Percentiles rank a stretch among this genome's conserved stretches.
Conservation (phyloP, 2,329 filamentous ascomycete genomes). For the Xylaria sp. region DNA sequence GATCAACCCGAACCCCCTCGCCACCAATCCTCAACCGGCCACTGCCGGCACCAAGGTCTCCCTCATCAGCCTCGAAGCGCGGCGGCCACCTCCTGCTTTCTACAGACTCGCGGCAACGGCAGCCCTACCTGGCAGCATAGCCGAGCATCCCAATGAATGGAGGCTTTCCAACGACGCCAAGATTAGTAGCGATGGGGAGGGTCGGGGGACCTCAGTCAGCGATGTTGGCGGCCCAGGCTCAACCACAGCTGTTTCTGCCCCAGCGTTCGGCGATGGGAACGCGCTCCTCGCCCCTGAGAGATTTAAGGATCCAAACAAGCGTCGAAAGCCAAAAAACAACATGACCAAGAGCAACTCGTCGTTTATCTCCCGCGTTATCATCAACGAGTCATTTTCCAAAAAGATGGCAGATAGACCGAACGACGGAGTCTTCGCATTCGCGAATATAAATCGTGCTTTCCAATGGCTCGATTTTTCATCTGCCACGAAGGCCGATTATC, state of each 20-base stretch:
- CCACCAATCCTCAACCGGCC: conserved; percentile 84
- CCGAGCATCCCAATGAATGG: conserved; percentile 70
- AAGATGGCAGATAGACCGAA: conserved; percentile 79
- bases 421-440: conserved; percentile 89
- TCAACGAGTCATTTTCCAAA: conserved; percentile 83
- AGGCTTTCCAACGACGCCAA: conserved; percentile 69
- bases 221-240: conserved; percentile 56
- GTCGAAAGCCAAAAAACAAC: conserved; percentile 95
- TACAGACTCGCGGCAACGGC: conserved; percentile 65
- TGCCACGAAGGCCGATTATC: conserved; percentile 80
- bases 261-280: conserved; percentile 89
- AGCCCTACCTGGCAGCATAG: conserved; percentile 64
- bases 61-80: conserved; percentile 75
- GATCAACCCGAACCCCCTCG: conserved; percentile 88
- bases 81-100: conserved; percentile 62
- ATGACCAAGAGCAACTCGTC: conserved; percentile 99
- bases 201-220: conserved; percentile 62
- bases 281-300: conserved; percentile 71
- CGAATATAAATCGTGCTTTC: conserved; percentile 93
- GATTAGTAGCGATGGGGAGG: conserved; percentile 66
- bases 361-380: conserved; percentile 95
- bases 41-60: conserved; percentile 87
- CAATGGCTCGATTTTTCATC: conserved; percentile 95
- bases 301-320: conserved; percentile 79
- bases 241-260: conserved; percentile 58